Percentiles rank a stretch among this genome's conserved stretches.
These are phyloP conservation scores for Gryganskiella cystojenkinii DNA, from an alignment of 192 early-diverging fungal genomes.

Conservation along the genomic window DNA sequence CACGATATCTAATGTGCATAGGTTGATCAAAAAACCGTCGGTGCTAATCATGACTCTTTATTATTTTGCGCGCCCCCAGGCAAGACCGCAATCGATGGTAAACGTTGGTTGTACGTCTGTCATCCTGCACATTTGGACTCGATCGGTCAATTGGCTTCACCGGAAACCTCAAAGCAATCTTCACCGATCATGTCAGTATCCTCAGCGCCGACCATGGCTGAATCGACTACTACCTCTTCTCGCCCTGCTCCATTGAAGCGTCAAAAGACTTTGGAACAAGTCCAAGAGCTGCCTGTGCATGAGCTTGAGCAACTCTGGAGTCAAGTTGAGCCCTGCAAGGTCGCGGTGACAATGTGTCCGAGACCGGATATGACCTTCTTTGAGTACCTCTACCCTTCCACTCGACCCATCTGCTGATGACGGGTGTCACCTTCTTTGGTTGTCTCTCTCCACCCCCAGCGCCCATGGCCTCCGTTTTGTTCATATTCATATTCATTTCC, in stretches of 20 bases:
- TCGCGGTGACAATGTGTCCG: conserved; percentile 6
- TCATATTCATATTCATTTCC: too few species aligned
- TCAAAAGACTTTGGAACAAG: conserved; percentile 41
- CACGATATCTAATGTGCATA: background rate
- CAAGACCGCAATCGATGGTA: conserved; percentile 43
- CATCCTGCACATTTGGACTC: conserved; percentile 45
- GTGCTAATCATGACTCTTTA: background rate
- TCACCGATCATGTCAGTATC: background rate
- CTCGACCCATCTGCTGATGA: conserved; percentile 15
- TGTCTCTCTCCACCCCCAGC: too few species aligned
- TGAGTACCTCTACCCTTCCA: conserved; percentile 46
- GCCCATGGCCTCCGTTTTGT: too few species aligned
- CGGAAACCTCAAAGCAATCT: too few species aligned
- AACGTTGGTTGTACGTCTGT: conserved; percentile 50
- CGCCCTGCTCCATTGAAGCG: conserved; percentile 19
- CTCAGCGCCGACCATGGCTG: background rate
- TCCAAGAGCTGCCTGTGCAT: conserved; percentile 40
- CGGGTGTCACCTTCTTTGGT: too few species aligned
- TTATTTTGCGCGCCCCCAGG: conserved; percentile 16
- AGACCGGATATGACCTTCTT: conserved; percentile 49
- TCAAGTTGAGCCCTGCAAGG: conserved; percentile 23
- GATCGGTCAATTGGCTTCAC: conserved; percentile 17
- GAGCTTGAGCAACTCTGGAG: conserved; percentile 39
- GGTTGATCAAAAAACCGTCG: background rate
- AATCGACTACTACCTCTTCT: background rate